Evolutionary conservation across 2,329 filamentous ascomycete genomes (phyloP), one percentile per base, ranked within the genome.

Genomic region (Tolypocladium cylindrosporum): DNA sequence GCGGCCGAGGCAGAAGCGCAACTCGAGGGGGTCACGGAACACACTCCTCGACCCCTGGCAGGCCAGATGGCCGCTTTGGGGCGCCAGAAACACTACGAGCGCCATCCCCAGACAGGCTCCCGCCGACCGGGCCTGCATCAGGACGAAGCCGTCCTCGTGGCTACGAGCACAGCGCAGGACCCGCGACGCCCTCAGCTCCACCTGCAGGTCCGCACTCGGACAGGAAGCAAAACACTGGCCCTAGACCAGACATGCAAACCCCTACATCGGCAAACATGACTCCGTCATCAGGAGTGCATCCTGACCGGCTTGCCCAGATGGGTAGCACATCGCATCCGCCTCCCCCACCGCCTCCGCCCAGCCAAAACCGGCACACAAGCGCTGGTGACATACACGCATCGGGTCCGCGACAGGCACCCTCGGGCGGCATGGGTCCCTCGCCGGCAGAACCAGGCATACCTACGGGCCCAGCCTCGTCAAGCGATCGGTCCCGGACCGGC

Each of bases 81-180:
- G 67, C 61, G 10, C 68, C 67, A 21, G 79, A 81, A 27, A 63
- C 71, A 14, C 71, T 72, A 27, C 72, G 76, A 37, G 72, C 72
- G 11, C 68, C 74, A 5, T 77, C 78, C 4, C 78, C 78, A 3
- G 80, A 83, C n/a, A 71, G 78, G 24, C 73, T 76, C 48, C 78
- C 78, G 24, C 80, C 79, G 24, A 81, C 79, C 4, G 80, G 80
- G 0, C 80, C 80, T 27, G 75, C 79, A 1, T 80, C 79, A 39
- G 75, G 74, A 48, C 74, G 80, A 58, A 68, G 74, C 53, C 74
- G 79, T 48, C 75, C 78, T 42, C 71, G 71, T n/a, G 75, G 73
- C 36, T 77, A 73, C 57, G 76, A 79, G 36, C 61, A 69, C n/a
- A 69, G 63, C 4, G 41, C 56, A 40, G 69, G 66, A 2, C 71